Evolutionary conservation across 1,139 yeast genomes (phyloP), one percentile per base, ranked within the genome.

Genomic region (Kodamaea sp.): DNA sequence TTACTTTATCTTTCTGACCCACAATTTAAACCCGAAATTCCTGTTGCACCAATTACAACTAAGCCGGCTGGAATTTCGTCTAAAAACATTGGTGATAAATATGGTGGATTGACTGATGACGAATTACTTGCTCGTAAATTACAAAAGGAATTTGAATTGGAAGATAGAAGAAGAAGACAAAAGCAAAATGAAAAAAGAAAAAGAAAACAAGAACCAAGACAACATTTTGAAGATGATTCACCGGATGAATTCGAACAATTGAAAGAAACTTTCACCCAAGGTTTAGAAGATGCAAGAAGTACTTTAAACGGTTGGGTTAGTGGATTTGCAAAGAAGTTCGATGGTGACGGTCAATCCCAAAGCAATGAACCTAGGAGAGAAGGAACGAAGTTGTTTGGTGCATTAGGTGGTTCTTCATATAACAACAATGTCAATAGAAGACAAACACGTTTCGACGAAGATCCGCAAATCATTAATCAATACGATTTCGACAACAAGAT

Each of bases 221-320:
- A 64, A 22, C 60, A 56, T 4, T 73, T 65, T 4, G 76, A 66
- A 11, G 76, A 73, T 10, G 86, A 81, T 38, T 63, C 79, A 25
- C 80, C 86, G 36, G 82, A 81, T 36, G 80, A 75, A 44, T 72
- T 84, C 53, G 82, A 82, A 29, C 88, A 81, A 52, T 67, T 87
- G 49, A 81, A 78, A 53, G 87, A 84, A 40, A 78, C 81, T 37
- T 74, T 88, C 43, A 71, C 78, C 38, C 84, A 83, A 55, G 94
- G 95, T 24, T 72, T 89, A 38, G 90, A 83, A 54, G 97, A 89
- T 53, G 92, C 97, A 1, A 78, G 83, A 44, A 73, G 78, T 34
- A 84, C 85, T 38, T 79, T 92, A 42, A 82, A 85, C 48, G 78
- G 81, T 23, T 89, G 97, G 95, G 84, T 90, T 43, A 78, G 79